These are phyloP conservation scores for Rhizophlyctis rosea DNA, from an alignment of 192 early-diverging fungal genomes.

Conservation along the genomic window DNA sequence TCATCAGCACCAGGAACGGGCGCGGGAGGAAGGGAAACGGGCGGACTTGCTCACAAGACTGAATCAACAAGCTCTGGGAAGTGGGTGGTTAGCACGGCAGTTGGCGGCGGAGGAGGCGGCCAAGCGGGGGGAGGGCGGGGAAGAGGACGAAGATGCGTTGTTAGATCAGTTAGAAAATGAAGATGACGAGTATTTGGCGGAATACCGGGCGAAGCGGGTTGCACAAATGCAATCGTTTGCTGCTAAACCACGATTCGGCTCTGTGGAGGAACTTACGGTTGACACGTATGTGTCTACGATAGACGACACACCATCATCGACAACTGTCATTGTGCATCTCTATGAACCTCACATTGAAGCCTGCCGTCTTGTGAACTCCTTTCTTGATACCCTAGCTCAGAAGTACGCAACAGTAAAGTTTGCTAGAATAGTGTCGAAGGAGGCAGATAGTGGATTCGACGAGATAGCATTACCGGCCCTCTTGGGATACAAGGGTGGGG, in stretches of 20 bases:
- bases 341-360: conserved; percentile 39
- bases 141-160: conserved; percentile 25
- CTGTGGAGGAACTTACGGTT: conserved; percentile 29
- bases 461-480: conserved; percentile 48
- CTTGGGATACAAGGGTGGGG: conserved; percentile 43
- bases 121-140: conserved; percentile 5
- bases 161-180: conserved; percentile 29
- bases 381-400: conserved; percentile 64
- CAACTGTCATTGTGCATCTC: conserved; percentile 48
- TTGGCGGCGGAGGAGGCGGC: conserved; percentile 40
- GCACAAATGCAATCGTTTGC: conserved; percentile 21
- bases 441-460: conserved; percentile 52
- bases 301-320: conserved; percentile 35
- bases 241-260: conserved; percentile 23
- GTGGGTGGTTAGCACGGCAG: conserved; percentile 51
- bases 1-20: conserved; percentile 49
- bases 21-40: conserved; percentile 24
- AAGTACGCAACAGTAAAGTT: conserved; percentile 82
- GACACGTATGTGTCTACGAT: conserved; percentile 45
- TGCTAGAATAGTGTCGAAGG: conserved; percentile 72
- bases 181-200: conserved; percentile 36
- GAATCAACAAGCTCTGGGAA: conserved; percentile 27
- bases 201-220: conserved; percentile 35
- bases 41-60: conserved; percentile 19
- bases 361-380: conserved; percentile 74